Percentiles rank a stretch among this genome's conserved stretches.
Conservation (phyloP, 225 moss, liverwort and hornwort genomes). For the Rhytidiadelphus loreus region DNA sequence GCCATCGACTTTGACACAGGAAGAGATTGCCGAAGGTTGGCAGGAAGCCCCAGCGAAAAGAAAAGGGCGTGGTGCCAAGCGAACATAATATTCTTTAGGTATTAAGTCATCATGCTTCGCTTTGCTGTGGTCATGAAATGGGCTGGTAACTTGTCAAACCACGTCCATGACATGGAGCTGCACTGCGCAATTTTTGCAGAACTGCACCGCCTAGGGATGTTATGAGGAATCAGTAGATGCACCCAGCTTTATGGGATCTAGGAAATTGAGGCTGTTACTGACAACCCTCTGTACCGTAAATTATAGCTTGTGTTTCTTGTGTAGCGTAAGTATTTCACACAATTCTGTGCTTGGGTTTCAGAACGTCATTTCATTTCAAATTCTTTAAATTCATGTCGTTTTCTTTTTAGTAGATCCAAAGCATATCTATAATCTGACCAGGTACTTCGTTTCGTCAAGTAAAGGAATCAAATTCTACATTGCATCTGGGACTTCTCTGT, state of each 20-base stretch:
- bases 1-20: slow-evolving; percentile 22
- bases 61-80: slow-evolving; percentile 31
- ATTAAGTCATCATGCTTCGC: not conserved
- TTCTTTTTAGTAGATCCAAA: not conserved
- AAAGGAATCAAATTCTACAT: not conserved
- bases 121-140: not conserved
- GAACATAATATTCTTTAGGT: not conserved
- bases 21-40: slow-evolving; percentile 56
- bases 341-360: not conserved
- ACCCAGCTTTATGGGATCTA: not conserved
- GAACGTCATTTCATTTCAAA: not conserved
- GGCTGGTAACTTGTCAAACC: not conserved
- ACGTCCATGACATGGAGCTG: not conserved
- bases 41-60: slow-evolving; percentile 42
- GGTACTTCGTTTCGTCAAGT: not conserved
- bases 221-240: not conserved
- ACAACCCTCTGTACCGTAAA: slow-evolving; percentile 6
- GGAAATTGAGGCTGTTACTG: not conserved
- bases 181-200: not conserved
- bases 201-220: not conserved
- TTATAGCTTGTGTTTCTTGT: not conserved
- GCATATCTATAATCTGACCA: not conserved
- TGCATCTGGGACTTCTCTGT: not conserved
- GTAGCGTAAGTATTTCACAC: not conserved
- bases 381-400: not conserved